A percentile compares a stretch with the other conserved stretches of the same genome.
Conservation (phyloP, 176 grass and related monocot species). For the Bothriochloa decipiens region DNA sequence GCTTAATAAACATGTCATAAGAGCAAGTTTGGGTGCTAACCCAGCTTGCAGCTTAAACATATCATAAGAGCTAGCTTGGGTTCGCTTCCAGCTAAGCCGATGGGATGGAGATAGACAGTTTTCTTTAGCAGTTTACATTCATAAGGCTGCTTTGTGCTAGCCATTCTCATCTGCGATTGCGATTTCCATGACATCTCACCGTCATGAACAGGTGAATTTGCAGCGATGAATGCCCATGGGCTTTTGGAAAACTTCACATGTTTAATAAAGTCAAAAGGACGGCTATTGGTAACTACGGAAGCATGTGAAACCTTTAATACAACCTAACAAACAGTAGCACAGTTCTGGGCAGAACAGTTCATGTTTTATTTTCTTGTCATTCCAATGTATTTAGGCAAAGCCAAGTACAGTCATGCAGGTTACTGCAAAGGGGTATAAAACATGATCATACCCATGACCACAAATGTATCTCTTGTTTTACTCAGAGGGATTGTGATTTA, state of each 20-base stretch:
- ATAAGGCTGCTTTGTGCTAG: background rate
- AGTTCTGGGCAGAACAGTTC: slow-evolving; percentile 26
- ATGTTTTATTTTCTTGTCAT: slow-evolving; percentile 36
- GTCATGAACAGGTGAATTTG: slow-evolving; percentile 37
- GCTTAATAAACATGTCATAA: background rate
- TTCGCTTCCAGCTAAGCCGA: background rate
- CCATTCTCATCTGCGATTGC: slow-evolving; percentile 2
- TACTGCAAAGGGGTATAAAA: slow-evolving; percentile 23
- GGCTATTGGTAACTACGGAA: slow-evolving; percentile 2
- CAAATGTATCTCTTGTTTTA: background rate
- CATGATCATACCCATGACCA: background rate
- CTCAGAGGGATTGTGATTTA: background rate
- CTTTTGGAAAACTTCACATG: slow-evolving; percentile 27
- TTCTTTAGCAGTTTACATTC: background rate
- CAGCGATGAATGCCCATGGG: slow-evolving; percentile 1
- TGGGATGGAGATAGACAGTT: background rate
- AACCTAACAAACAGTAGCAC: slow-evolving; percentile 39
- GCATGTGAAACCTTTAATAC: slow-evolving; percentile 30
- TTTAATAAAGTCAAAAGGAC: slow-evolving; percentile 41
- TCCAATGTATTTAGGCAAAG: slow-evolving; percentile 22
- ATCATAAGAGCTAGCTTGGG: background rate
- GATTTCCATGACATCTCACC: background rate
- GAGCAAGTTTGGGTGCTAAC: background rate
- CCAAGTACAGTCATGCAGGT: background rate
- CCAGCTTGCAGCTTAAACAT: background rate